Conservation (phyloP, 352 stramenopile species). For the Albugo candida region DNA sequence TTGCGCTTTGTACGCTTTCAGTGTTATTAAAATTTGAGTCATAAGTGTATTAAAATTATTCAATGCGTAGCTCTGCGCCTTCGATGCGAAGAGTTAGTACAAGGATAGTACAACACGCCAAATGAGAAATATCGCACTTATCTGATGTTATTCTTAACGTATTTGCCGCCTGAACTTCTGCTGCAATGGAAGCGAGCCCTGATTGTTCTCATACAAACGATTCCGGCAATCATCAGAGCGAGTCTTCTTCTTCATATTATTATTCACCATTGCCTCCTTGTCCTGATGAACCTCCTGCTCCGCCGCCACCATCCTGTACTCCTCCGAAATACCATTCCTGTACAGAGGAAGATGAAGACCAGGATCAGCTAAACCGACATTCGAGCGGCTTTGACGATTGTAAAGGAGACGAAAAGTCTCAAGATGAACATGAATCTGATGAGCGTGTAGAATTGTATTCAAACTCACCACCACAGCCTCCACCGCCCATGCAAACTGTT, state of each 20-base stretch:
- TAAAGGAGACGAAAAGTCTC: constrained; percentile 12
- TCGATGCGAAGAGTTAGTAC: too few species aligned
- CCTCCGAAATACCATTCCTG: constrained; percentile 45
- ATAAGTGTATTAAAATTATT: too few species aligned
- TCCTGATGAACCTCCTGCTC: constrained; percentile 41
- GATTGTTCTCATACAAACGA: too few species aligned
- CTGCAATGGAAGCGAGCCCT: too few species aligned
- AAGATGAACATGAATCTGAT: neutral
- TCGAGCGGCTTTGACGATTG: constrained; percentile 7
- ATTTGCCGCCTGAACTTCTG: too few species aligned
- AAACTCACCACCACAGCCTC: constrained; percentile 14
- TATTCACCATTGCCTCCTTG: constrained; percentile 55
- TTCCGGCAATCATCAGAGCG: too few species aligned
- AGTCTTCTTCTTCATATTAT: constrained; percentile 19
- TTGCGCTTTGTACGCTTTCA: too few species aligned
- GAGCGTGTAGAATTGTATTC: constrained; percentile 15
- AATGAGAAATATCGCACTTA: too few species aligned
- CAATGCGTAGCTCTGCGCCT: too few species aligned
- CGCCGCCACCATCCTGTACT: constrained; percentile 33
- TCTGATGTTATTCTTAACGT: too few species aligned
- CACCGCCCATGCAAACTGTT: constrained; percentile 1
- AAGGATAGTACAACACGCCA: too few species aligned
- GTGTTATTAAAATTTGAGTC: too few species aligned
- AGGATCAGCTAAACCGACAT: constrained; percentile 13
- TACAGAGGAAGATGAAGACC: constrained; percentile 33